Evolutionary conservation across 1,139 yeast species (phyloP).

Genomic region (Lodderomyces beijingensis): DNA sequence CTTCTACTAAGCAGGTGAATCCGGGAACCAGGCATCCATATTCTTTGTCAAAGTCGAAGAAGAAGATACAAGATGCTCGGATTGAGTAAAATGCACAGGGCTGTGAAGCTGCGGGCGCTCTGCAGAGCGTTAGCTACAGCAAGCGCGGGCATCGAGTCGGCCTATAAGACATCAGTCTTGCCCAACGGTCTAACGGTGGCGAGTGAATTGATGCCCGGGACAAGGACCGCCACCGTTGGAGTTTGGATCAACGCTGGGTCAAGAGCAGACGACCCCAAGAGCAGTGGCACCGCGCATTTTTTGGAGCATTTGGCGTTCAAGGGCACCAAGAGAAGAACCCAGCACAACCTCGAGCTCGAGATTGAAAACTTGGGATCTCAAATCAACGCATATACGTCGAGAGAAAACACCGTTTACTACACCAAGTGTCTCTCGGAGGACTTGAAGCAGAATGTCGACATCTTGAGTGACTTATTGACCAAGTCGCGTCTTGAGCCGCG

Average conservation of each 20-base stretch:
- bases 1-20: too few relatives aligned
- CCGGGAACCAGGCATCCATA: too few relatives aligned
- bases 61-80: too few relatives aligned
- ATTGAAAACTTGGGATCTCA: slow-evolving; percentile 96
- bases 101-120: too few relatives aligned
- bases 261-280: slow-evolving; percentile 83
- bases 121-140: too few relatives aligned
- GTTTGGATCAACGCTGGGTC: slow-evolving; percentile 98
- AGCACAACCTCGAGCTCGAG: slow-evolving; percentile 80
- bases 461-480: slow-evolving; percentile 84
- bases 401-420: slow-evolving; percentile 96
- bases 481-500: slow-evolving; percentile 73
- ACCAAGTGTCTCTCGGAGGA: slow-evolving; percentile 83
- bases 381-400: slow-evolving; percentile 92
- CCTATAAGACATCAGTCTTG: slow-evolving; percentile 24
- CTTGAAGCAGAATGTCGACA: slow-evolving; percentile 81
- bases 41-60: too few relatives aligned
- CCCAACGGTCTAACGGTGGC: slow-evolving; percentile 90
- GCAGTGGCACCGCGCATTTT: slow-evolving; percentile 94
- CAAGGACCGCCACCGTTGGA: slow-evolving; percentile 94
- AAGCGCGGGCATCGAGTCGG: too few relatives aligned
- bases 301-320: slow-evolving; percentile 94
- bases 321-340: slow-evolving; percentile 84
- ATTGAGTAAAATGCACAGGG: too few relatives aligned
- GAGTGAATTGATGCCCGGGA: slow-evolving; percentile 80